Conservation (phyloP, 1,139 yeast species). For the Candida albicans region DNA sequence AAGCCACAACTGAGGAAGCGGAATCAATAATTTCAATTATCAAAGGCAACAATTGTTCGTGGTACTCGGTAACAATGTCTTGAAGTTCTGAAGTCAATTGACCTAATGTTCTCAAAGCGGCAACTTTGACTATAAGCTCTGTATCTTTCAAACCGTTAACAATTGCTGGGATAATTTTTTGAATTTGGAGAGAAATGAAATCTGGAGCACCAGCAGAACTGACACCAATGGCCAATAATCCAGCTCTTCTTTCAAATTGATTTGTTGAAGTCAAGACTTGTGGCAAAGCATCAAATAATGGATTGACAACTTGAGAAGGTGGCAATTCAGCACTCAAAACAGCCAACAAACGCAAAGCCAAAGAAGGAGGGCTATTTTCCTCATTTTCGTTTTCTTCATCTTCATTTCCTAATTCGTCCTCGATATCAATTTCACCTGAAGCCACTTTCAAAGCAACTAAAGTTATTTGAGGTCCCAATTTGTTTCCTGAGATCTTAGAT, state of each 20-base stretch:
- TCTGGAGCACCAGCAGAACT: conserved; percentile 95
- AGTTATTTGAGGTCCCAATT: conserved; percentile 80
- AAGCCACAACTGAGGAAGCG: conserved; percentile 80
- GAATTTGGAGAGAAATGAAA: conserved; percentile 72
- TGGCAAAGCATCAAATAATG: conserved; percentile 71
- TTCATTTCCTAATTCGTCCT: conserved; percentile 71
- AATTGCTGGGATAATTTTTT: conserved; percentile 70
- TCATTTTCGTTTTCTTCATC: conserved; percentile 92
- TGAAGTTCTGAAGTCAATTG: conserved; percentile 83
- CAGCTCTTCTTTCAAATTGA: conserved; percentile 85
- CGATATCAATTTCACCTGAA: conserved; percentile 74
- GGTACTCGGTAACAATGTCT: conserved; percentile 79
- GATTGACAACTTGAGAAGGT: conserved; percentile 85
- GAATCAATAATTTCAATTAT: conserved; percentile 84
- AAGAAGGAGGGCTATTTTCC: conserved; percentile 75
- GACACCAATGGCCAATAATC: conserved; percentile 76
- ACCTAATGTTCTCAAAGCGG: conserved; percentile 81
- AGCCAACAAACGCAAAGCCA: conserved; percentile 80
- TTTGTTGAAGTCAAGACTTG: conserved; percentile 61
- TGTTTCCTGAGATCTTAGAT: conserved; percentile 60
- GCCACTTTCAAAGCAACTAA: conserved; percentile 74
- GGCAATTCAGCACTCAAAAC: conserved; percentile 82
- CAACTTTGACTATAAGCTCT: conserved; percentile 76
- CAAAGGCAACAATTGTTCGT: conserved; percentile 78
- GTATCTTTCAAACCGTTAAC: conserved; percentile 76